Percentiles rank a stretch among this genome's conserved stretches.
Evolutionary conservation across 768 basidiomycete genomes (phyloP).

Genomic region (Agrocybe praecox): DNA sequence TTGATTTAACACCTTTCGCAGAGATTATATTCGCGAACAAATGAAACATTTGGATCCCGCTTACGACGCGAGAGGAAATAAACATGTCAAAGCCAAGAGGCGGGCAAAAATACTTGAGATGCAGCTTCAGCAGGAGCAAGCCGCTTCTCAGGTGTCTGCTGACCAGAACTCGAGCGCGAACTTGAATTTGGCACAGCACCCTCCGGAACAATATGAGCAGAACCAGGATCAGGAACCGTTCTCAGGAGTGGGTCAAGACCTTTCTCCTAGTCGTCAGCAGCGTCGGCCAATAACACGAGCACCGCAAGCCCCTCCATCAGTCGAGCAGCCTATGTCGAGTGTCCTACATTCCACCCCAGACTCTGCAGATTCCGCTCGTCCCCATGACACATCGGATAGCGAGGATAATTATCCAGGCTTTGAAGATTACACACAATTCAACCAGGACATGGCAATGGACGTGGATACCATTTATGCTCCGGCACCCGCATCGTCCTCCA

Average conservation of each 20-base stretch:
- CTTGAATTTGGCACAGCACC: too few relatives aligned
- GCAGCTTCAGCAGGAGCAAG: not conserved
- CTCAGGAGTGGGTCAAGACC: too few relatives aligned
- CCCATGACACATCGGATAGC: not conserved
- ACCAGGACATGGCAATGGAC: not conserved
- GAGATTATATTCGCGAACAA: constrained; percentile 16
- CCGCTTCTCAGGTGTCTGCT: too few relatives aligned
- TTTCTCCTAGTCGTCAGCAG: too few relatives aligned
- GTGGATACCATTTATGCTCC: not conserved
- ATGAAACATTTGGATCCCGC: constrained; percentile 15
- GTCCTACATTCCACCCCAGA: too few relatives aligned
- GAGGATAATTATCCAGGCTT: not conserved
- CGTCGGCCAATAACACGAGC: too few relatives aligned
- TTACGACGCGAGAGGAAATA: constrained; percentile 10
- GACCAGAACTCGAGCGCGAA: too few relatives aligned
- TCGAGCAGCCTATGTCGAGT: too few relatives aligned
- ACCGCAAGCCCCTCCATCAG: too few relatives aligned
- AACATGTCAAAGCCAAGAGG: constrained; percentile 8
- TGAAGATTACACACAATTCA: not conserved
- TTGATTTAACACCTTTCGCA: not conserved
- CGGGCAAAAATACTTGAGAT: not conserved
- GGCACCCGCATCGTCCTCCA: not conserved
- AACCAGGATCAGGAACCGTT: too few relatives aligned
- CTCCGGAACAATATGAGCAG: too few relatives aligned
- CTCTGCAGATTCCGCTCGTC: not conserved